These are phyloP conservation scores for Pholiota adiposa DNA, from an alignment of 1,284 basidiomycete genomes.

Conservation along the genomic window DNA sequence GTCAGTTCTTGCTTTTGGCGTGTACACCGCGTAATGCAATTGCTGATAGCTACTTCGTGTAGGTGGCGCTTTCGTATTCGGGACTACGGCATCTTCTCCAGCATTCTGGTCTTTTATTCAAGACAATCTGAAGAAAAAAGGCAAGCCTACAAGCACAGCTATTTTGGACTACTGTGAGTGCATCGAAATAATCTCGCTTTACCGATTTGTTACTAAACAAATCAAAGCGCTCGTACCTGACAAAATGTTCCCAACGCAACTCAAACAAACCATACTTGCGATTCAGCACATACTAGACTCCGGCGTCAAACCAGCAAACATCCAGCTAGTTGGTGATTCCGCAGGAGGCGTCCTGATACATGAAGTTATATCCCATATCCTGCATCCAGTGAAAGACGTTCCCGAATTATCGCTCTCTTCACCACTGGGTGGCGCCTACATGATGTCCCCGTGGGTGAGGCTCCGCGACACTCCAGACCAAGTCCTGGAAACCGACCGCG, in stretches of 20 bases:
- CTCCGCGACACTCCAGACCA: constrained; percentile 11
- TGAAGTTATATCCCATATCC: constrained; percentile 26
- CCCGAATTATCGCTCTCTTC: constrained; percentile 26
- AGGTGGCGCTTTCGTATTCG: constrained; percentile 33
- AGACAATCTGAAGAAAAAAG: constrained; percentile 22
- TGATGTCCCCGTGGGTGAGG: constrained; percentile 45
- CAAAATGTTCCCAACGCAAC: constrained; percentile 31
- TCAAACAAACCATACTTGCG: constrained; percentile 29
- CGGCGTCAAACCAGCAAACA: constrained; percentile 31
- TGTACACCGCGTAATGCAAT: neutral
- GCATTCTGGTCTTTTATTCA: constrained; percentile 30
- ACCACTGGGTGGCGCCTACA: constrained; percentile 34
- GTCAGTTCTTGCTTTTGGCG: constrained; percentile 23
- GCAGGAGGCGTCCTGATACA: constrained; percentile 25
- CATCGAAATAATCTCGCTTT: neutral
- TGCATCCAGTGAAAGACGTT: constrained; percentile 30
- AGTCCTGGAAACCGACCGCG: constrained; percentile 21
- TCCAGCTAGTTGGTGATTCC: constrained; percentile 30
- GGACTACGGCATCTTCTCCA: constrained; percentile 23
- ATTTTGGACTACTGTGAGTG: constrained; percentile 32
- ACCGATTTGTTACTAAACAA: neutral
- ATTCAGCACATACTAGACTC: constrained; percentile 29
- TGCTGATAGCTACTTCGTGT: neutral
- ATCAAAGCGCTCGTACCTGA: constrained; percentile 32
- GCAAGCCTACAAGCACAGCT: constrained; percentile 28